These are phyloP conservation scores for Crithidia fasciculata DNA, from an alignment of 208 protist species.

Conservation along the genomic window DNA sequence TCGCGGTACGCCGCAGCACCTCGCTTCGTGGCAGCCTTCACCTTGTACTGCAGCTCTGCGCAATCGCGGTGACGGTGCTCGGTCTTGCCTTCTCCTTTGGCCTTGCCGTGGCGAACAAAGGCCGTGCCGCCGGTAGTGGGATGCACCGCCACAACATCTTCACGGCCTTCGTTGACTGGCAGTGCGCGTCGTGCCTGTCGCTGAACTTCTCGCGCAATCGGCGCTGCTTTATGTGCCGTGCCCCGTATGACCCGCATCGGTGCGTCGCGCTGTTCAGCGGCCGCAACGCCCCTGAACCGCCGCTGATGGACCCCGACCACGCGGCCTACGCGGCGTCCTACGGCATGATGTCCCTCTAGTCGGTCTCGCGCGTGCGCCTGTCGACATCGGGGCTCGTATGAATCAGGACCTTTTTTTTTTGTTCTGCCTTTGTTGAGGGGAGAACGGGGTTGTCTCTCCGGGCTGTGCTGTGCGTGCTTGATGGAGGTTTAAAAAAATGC, in stretches of 20 bases:
- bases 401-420: too few species aligned
- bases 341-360: conserved; percentile 14
- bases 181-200: conserved; percentile 64
- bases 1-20: conserved; percentile 19
- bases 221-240: conserved; percentile 75
- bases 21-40: not conserved
- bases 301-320: conserved; percentile 78
- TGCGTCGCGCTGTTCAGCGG: conserved; percentile 67
- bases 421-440: too few species aligned
- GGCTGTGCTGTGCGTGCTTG: too few species aligned
- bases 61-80: conserved; percentile 21
- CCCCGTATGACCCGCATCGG: conserved; percentile 53
- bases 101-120: conserved; percentile 43
- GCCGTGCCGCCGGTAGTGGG: conserved; percentile 34
- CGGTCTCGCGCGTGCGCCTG: too few species aligned
- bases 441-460: too few species aligned
- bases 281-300: conserved; percentile 37
- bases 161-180: conserved; percentile 75
- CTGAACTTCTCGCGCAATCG: conserved; percentile 74
- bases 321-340: conserved; percentile 46
- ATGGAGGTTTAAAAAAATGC: too few species aligned
- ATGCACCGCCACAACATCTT: conserved; percentile 70
- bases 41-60: conserved; percentile 33
- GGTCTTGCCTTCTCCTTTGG: conserved; percentile 46
- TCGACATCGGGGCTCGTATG: too few species aligned